phyloP scores from a whole-genome alignment of 176 grass and related monocot species.

The Oryza nivara region DNA sequence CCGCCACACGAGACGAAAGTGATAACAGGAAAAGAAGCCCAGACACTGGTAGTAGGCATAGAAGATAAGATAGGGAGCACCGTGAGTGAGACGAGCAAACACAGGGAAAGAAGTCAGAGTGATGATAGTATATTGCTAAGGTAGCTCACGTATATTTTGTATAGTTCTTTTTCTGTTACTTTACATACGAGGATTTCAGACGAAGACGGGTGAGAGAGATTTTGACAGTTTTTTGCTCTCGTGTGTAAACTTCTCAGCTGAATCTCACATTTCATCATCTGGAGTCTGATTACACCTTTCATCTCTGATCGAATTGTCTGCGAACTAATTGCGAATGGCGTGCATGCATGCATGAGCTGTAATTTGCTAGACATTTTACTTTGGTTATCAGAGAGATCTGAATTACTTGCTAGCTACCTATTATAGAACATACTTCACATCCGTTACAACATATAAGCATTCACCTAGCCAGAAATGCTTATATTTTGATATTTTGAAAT shows the following conservation, averaged over 20 bases:
- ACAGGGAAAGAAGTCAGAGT: conserved; percentile 45
- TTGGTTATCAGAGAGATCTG: background rate
- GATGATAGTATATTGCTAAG: conserved; percentile 27
- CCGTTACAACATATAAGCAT: too few species aligned
- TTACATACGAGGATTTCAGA: conserved; percentile 11
- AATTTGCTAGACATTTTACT: background rate
- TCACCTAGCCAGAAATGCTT: too few species aligned
- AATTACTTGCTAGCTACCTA: too few species aligned
- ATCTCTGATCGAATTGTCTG: conserved; percentile 15
- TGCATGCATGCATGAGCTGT: too few species aligned
- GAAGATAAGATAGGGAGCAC: conserved; percentile 40
- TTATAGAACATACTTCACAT: too few species aligned
- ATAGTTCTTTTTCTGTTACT: background rate
- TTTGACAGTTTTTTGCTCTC: background rate
- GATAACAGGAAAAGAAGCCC: conserved; percentile 37
- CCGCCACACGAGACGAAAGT: conserved; percentile 33
- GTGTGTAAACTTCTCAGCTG: too few species aligned
- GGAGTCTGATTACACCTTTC: background rate
- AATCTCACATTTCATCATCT: conserved; percentile 37
- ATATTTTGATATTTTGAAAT: too few species aligned
- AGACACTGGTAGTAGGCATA: conserved; percentile 38
- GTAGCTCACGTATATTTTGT: background rate
- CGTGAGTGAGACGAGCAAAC: conserved; percentile 26
- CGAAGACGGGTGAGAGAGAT: conserved; percentile 18
- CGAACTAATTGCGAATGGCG: background rate